Percentiles rank a stretch among this genome's conserved stretches.
Evolutionary conservation across 306 rosid genomes (phyloP).

Genomic region (Cicer pinnatifidum): DNA sequence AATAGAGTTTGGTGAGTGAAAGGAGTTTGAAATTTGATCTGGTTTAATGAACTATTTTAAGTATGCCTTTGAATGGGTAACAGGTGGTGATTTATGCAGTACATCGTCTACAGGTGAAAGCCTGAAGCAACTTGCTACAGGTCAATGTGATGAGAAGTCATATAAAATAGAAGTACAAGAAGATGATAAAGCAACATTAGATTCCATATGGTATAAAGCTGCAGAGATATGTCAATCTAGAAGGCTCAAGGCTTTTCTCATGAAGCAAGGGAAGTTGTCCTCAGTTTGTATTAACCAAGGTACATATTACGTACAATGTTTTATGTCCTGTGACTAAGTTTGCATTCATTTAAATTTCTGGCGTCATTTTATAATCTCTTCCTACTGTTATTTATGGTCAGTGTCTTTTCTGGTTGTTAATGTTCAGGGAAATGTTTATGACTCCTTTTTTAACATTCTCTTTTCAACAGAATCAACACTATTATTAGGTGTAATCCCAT

Average conservation of each 20-base stretch:
- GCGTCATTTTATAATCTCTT: constrained; percentile 1
- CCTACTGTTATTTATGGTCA: constrained; percentile 25
- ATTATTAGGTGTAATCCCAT: constrained; percentile 11
- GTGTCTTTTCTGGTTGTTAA: constrained; percentile 4
- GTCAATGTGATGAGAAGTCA: constrained; percentile 51
- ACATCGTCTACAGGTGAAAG: constrained; percentile 55
- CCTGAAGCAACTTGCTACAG: constrained; percentile 52
- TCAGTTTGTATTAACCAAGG: constrained; percentile 69
- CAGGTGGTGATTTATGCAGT: constrained; percentile 55
- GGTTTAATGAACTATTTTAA: constrained; percentile 32
- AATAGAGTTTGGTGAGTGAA: background rate
- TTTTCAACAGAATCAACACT: background rate
- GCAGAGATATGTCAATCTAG: constrained; percentile 64
- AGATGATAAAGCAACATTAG: constrained; percentile 63
- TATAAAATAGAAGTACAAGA: constrained; percentile 51
- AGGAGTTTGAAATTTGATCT: background rate
- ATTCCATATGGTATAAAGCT: constrained; percentile 79
- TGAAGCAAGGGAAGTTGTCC: constrained; percentile 75
- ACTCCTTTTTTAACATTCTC: background rate
- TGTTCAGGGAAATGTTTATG: constrained; percentile 9
- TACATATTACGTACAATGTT: constrained; percentile 34
- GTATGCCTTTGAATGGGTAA: constrained; percentile 41
- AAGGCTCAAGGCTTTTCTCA: constrained; percentile 67
- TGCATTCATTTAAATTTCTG: background rate
- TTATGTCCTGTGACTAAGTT: background rate